A percentile compares a stretch with the other conserved stretches of the same genome.
These are phyloP conservation scores for Cutaneotrichosporon spelunceum DNA, from an alignment of 1,284 basidiomycete genomes.

Conservation along the genomic window DNA sequence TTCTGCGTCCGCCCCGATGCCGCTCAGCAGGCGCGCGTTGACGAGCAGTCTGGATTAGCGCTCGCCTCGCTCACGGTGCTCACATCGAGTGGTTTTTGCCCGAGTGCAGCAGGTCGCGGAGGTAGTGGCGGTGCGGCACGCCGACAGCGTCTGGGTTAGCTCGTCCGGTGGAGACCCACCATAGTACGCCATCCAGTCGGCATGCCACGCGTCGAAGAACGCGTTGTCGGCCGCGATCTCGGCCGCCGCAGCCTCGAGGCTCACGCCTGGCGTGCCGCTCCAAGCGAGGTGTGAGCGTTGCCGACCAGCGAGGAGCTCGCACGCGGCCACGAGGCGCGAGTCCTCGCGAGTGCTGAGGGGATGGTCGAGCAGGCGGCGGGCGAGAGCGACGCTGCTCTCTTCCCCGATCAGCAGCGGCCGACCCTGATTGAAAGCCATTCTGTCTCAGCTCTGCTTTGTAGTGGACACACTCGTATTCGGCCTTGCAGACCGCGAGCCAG, in stretches of 20 bases:
- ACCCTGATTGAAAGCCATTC: conserved; percentile 56
- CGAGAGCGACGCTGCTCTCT: conserved; percentile 69
- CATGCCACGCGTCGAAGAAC: conserved; percentile 40
- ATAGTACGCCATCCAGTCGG: conserved; percentile 45
- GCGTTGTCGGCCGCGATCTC: conserved; percentile 35
- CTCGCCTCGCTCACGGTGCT: neutral
- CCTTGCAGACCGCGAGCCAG: conserved; percentile 79
- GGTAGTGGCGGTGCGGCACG: conserved; percentile 5
- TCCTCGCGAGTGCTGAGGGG: conserved; percentile 85
- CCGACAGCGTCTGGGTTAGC: conserved; percentile 9
- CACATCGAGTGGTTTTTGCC: conserved; percentile 18
- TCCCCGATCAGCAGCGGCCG: conserved; percentile 85
- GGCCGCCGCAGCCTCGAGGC: conserved; percentile 1
- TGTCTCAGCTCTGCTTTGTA: neutral
- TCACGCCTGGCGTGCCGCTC: neutral
- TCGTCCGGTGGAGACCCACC: neutral
- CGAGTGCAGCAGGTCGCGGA: conserved; percentile 9
- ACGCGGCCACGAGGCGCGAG: conserved; percentile 82
- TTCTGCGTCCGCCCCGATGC: conserved; percentile 28
- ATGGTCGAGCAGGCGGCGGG: conserved; percentile 71
- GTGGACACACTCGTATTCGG: conserved; percentile 60
- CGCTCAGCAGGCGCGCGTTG: conserved; percentile 33
- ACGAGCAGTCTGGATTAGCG: conserved; percentile 22
- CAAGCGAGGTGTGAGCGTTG: conserved; percentile 15
- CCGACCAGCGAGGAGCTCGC: conserved; percentile 39